Conservation (phyloP, 345 rosid genomes). For the Rhizophora apiculata region DNA sequence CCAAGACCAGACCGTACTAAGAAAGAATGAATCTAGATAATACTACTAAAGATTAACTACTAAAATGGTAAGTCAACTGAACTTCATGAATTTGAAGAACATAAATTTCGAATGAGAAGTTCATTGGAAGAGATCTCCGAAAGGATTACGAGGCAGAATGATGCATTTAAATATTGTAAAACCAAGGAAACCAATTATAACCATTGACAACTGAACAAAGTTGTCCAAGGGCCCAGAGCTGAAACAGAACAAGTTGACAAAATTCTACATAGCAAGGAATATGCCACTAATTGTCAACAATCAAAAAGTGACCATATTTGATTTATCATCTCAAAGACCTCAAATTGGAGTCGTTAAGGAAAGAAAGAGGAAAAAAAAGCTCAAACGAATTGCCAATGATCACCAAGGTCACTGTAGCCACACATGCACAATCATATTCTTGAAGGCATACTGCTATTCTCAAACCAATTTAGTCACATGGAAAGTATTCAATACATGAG, state of each 20-base stretch:
- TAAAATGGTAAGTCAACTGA: no score
- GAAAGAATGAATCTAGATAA: no score
- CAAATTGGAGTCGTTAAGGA: background rate
- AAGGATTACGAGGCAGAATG: no score
- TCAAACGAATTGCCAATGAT: no score
- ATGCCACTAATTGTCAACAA: slow-evolving; percentile 9
- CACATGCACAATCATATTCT: slow-evolving; percentile 1
- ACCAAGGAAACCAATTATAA: background rate
- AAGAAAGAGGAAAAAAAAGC: no score
- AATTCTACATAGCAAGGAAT: slow-evolving; percentile 3
- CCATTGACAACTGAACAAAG: background rate
- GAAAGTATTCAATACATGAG: background rate
- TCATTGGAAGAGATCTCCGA: no score
- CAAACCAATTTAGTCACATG: background rate
- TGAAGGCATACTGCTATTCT: background rate
- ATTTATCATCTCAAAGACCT: slow-evolving; percentile 1
- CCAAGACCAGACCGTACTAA: no score
- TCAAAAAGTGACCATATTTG: background rate
- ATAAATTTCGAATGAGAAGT: background rate
- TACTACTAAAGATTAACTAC: no score
- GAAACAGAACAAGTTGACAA: background rate
- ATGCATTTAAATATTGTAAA: no score
- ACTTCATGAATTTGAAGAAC: background rate
- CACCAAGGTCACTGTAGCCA: background rate
- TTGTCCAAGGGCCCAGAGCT: slow-evolving; percentile 1